phyloP scores from a whole-genome alignment of 1,284 basidiomycete species.

The Gymnopus androsaceus region DNA sequence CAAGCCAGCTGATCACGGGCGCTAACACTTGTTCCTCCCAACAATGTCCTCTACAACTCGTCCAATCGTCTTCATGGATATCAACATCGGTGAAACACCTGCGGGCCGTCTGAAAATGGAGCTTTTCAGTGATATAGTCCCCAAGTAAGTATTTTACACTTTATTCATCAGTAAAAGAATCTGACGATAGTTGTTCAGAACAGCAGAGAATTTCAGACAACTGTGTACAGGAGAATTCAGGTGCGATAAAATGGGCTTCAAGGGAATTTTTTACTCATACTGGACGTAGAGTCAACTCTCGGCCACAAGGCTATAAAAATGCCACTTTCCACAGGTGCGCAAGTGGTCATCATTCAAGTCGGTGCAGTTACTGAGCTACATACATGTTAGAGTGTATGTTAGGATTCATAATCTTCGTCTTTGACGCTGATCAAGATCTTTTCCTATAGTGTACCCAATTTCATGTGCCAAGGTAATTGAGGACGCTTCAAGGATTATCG shows the following conservation, averaged over 20 bases:
- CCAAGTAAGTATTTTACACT: slow-evolving; percentile 60
- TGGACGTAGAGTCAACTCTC: slow-evolving; percentile 69
- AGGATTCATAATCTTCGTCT: slow-evolving; percentile 15
- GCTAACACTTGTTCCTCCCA: no score
- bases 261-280: background rate
- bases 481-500: background rate
- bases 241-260: slow-evolving; percentile 39
- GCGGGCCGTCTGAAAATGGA: slow-evolving; percentile 96
- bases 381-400: slow-evolving; percentile 66
- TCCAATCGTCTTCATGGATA: slow-evolving; percentile 95
- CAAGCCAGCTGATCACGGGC: no score
- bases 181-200: slow-evolving; percentile 47
- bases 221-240: slow-evolving; percentile 95
- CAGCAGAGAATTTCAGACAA: slow-evolving; percentile 97
- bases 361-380: background rate
- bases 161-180: background rate
- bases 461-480: slow-evolving; percentile 81
- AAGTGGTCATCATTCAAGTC: slow-evolving; percentile 8
- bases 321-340: slow-evolving; percentile 88
- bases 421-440: slow-evolving; percentile 12
- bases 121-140: slow-evolving; percentile 88
- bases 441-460: slow-evolving; percentile 64
- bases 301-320: slow-evolving; percentile 88
- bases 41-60: slow-evolving; percentile 40
- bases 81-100: slow-evolving; percentile 93